These are phyloP conservation scores for Volutella citrinella DNA, from an alignment of 2,329 filamentous ascomycete genomes.

Conservation along the genomic window DNA sequence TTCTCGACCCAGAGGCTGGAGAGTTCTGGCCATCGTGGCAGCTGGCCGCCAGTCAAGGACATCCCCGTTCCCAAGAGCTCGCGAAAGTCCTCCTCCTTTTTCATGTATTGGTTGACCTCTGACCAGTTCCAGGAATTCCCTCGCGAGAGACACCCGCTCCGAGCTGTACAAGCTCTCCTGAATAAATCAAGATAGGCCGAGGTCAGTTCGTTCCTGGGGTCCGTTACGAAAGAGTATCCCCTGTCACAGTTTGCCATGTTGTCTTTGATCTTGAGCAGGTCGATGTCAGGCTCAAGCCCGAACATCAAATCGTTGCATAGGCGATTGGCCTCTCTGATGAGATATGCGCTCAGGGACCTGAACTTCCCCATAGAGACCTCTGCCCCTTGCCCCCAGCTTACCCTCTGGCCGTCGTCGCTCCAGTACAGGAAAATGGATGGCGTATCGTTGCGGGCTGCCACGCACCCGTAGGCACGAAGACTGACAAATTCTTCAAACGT, in stretches of 20 bases:
- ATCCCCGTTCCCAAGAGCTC: not conserved
- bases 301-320: constrained; percentile 1
- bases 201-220: not conserved
- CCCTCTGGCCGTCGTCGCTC: no score
- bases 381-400: no score
- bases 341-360: not conserved
- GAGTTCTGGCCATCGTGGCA: constrained; percentile 1
- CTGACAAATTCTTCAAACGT: not conserved
- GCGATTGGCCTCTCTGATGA: not conserved
- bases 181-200: not conserved
- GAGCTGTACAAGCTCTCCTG: not conserved
- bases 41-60: constrained; percentile 2
- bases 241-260: not conserved
- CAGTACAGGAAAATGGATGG: no score
- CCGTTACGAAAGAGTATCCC: constrained; percentile 1
- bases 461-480: not conserved
- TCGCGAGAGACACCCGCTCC: not conserved
- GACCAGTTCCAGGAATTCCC: not conserved
- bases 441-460: no score
- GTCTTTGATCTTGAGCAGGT: not conserved
- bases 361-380: constrained; percentile 1
- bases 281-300: not conserved
- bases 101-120: not conserved
- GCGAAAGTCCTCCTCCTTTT: constrained; percentile 1
- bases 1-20: constrained; percentile 2